Evolutionary conservation across 192 early-diverging fungal genomes (phyloP).

Genomic region (Coemansia sp.): DNA sequence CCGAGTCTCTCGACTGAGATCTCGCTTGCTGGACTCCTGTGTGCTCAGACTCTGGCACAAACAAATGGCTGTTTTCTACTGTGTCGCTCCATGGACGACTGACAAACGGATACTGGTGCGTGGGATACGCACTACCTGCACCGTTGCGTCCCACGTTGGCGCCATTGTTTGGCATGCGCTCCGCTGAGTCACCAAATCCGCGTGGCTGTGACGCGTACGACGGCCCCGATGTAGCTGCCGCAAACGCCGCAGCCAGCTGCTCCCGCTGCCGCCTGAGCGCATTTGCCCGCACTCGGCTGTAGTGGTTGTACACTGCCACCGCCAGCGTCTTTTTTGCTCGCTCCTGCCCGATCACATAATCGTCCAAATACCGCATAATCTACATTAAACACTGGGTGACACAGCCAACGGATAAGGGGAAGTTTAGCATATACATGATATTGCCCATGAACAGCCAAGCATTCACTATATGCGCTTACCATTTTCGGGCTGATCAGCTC

Average conservation of each 20-base stretch:
- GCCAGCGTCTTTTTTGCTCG: constrained; percentile 78
- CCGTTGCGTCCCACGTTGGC: constrained; percentile 34
- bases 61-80: constrained; percentile 39
- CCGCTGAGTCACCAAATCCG: constrained; percentile 25
- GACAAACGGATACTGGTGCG: constrained; percentile 41
- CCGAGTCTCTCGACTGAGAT: not conserved
- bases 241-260: constrained; percentile 46
- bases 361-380: constrained; percentile 78
- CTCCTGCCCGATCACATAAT: constrained; percentile 86
- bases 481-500: constrained; percentile 49
- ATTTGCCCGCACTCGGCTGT: constrained; percentile 73
- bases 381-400: constrained; percentile 25
- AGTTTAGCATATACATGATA: too few species aligned
- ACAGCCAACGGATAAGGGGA: not conserved
- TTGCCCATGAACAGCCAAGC: not conserved
- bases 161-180: not conserved
- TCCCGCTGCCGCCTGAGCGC: constrained; percentile 52
- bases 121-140: constrained; percentile 37
- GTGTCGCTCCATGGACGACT: constrained; percentile 47
- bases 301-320: constrained; percentile 86
- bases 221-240: constrained; percentile 11
- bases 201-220: constrained; percentile 22
- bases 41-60: constrained; percentile 19
- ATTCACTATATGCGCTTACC: constrained; percentile 22
- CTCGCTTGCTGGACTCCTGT: not conserved